These are phyloP conservation scores for Pharus latifolius DNA, from an alignment of 176 grass and related monocot species.

Conservation along the genomic window DNA sequence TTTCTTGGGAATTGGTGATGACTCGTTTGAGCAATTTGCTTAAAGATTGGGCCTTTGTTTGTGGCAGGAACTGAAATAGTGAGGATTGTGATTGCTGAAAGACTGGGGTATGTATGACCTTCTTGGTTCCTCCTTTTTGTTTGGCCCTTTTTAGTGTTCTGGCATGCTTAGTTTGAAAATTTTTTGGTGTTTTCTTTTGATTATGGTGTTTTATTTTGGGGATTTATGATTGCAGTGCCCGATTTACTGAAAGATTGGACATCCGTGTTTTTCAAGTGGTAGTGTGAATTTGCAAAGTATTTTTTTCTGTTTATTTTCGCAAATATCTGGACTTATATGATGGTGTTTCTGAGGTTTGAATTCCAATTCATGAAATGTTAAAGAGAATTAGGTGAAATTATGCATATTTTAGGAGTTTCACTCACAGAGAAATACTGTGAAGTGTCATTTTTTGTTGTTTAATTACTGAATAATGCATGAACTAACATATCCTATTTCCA, in stretches of 20 bases:
- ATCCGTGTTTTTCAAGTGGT: background rate
- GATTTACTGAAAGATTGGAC: background rate
- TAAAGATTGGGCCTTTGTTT: background rate
- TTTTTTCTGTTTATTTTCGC: background rate
- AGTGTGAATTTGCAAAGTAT: background rate
- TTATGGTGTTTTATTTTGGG: background rate
- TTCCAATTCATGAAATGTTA: background rate
- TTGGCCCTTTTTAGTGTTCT: background rate
- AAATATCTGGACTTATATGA: background rate
- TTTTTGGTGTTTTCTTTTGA: background rate
- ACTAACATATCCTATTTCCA: background rate
- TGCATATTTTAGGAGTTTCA: background rate
- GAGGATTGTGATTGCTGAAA: background rate
- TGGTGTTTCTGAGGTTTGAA: background rate
- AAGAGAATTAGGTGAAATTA: background rate
- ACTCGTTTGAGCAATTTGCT: background rate
- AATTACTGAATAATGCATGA: background rate
- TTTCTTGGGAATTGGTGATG: background rate
- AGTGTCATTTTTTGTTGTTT: background rate
- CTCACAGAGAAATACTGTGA: background rate
- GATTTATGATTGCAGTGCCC: background rate
- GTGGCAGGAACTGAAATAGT: background rate
- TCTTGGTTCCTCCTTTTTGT: background rate
- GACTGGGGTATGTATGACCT: constrained; percentile 2
- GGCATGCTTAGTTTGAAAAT: background rate